Percentiles rank a stretch among this genome's conserved stretches.
These are phyloP conservation scores for Aspergillus arachidicola DNA, from an alignment of 2,329 filamentous ascomycete species.

Conservation along the genomic window DNA sequence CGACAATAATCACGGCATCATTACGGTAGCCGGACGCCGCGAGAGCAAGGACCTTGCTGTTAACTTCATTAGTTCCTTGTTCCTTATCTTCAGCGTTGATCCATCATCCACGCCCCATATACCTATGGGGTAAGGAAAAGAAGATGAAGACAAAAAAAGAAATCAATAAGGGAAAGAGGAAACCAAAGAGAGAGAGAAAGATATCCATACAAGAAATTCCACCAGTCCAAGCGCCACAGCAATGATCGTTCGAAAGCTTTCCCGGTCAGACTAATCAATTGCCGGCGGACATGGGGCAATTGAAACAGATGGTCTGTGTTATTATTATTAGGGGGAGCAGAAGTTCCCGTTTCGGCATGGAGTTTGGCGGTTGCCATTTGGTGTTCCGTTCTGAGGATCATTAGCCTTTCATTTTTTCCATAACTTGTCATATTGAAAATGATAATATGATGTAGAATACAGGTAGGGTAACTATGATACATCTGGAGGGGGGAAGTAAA, in stretches of 20 bases:
- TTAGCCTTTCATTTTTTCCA: constrained; percentile 1
- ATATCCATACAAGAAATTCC: constrained; percentile 59
- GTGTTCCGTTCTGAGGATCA: constrained; percentile 67
- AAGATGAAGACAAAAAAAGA: not conserved
- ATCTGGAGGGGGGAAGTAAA: too few relatives aligned
- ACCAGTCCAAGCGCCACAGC: constrained; percentile 68
- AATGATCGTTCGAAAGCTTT: constrained; percentile 69
- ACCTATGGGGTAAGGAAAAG: constrained; percentile 5
- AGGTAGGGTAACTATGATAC: not conserved
- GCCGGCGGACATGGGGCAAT: constrained; percentile 66
- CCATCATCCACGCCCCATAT: not conserved
- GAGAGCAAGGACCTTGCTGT: constrained; percentile 59
- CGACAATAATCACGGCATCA: constrained; percentile 70
- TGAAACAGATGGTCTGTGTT: constrained; percentile 57
- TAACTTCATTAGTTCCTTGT: not conserved
- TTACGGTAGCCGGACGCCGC: constrained; percentile 68
- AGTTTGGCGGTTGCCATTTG: constrained; percentile 67
- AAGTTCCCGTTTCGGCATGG: constrained; percentile 40
- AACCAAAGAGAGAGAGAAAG: not conserved
- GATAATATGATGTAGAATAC: not conserved
- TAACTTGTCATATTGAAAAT: not conserved
- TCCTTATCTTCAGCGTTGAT: not conserved
- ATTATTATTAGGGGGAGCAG: constrained; percentile 51
- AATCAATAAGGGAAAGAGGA: too few relatives aligned
- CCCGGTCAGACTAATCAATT: constrained; percentile 74